Evolutionary conservation across 2,329 filamentous ascomycete species (phyloP).

Genomic region (Clonostachys chloroleuca): DNA sequence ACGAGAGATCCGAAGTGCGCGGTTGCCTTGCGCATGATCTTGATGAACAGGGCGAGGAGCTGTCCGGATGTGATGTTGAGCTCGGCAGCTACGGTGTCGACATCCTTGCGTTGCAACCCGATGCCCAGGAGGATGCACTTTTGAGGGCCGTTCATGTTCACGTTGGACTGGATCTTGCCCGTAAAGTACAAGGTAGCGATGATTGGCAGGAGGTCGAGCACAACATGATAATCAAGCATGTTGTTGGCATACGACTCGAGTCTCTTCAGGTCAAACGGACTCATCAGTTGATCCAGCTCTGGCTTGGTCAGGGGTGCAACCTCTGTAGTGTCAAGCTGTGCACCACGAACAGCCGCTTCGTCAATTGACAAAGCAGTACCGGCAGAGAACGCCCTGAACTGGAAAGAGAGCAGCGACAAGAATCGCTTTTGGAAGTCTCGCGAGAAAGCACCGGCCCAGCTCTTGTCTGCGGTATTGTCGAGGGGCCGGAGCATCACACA

Average conservation of each 20-base stretch:
- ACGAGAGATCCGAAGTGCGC: conserved; percentile 72
- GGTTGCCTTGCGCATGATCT: conserved; percentile 85
- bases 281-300: conserved; percentile 74
- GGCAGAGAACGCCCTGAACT: conserved; percentile 80
- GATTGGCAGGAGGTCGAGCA: conserved; percentile 83
- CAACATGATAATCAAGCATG: conserved; percentile 96
- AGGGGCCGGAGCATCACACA: conserved; percentile 94
- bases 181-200: conserved; percentile 84
- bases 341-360: conserved; percentile 73
- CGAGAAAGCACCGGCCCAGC: conserved; percentile 88
- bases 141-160: conserved; percentile 79
- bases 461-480: conserved; percentile 59
- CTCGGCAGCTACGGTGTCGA: conserved; percentile 78
- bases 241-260: conserved; percentile 95
- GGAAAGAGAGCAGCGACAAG: conserved; percentile 82
- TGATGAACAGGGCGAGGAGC: conserved; percentile 94
- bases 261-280: conserved; percentile 91
- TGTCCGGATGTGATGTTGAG: conserved; percentile 69
- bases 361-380: conserved; percentile 81
- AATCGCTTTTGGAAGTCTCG: conserved; percentile 96
- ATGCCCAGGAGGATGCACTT: conserved; percentile 84
- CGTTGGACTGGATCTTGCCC: conserved; percentile 60
- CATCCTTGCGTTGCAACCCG: conserved; percentile 83
- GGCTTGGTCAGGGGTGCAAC: conserved; percentile 60
- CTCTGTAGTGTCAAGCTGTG: conserved; percentile 61